Base-by-base conservation (phyloP, 768 basidiomycete species). In the Naematelia encephala region DNA sequence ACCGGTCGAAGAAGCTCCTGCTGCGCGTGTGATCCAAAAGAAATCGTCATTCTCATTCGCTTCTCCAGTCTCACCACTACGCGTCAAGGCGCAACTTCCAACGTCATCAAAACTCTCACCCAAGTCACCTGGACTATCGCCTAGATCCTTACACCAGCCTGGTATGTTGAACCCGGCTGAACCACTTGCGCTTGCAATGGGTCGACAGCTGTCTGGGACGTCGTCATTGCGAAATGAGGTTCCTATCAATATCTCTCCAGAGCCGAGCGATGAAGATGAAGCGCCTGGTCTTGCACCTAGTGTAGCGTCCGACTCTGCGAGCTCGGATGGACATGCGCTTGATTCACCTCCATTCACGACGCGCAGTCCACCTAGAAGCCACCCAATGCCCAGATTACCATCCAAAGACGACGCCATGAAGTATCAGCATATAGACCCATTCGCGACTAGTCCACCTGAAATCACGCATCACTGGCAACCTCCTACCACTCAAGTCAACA, bases 271-370 rank as follows among this genome's bases (percentile, higher is more conserved):
- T 25, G 61, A 59, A 47, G 53, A 44, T 45, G 54, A 49, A 19
- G 5, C 55, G 13, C 71, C 71, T 5, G 66, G 55, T 2, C 63
- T 73, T 3, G 71, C 71, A 13, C 69, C 66, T 1, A 66, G 64
- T 23, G 56, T 66, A 14, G 71, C 69, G 2, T 60, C 60, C 8
- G 71, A 70, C 49, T 67, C 66, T 10, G 67, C 60, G 1, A 66
- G 64, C 16, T 68, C 67, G n/a, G 70, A 72, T 29, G 68, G 66
- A 14, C 61, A 69, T 29, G 54, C 54, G 54, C n/a, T 51, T 21
- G 22, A 34, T 5, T 51, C 27, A 28, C 25, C 46, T 14, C 22
- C 26, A 39, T 25, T 50, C 25, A 27, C 25, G n/a, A 21, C 48
- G n/a, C 48, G 22, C 48, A 22, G 22, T 50, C 22, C 48, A 14